Conservation (phyloP, 2,329 filamentous ascomycete genomes). For the Lachnellula occidentalis region DNA sequence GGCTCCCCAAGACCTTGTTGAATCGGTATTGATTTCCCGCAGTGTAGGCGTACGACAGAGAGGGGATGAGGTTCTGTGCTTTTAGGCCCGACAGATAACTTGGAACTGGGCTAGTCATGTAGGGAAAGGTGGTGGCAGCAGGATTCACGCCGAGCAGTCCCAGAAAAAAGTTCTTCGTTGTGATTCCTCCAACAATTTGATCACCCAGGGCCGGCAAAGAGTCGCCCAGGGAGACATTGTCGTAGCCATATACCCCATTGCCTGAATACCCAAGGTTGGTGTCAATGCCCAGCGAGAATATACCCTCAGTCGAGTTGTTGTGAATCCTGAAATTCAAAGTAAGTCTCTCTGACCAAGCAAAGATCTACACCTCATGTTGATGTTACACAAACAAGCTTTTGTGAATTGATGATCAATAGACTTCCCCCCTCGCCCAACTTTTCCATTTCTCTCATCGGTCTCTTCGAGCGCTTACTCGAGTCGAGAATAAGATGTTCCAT, state of each 20-base stretch:
- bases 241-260: conserved; percentile 21
- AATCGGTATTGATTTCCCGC: conserved; percentile 37
- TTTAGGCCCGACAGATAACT: conserved; percentile 36
- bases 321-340: conserved; percentile 10
- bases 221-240: conserved; percentile 18
- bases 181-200: conserved; percentile 29
- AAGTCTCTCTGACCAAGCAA: not conserved
- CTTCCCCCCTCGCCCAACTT: not conserved
- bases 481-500: not conserved
- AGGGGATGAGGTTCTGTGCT: conserved; percentile 34
- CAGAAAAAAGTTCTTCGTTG: conserved; percentile 24
- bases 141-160: conserved; percentile 25
- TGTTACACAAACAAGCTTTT: not conserved
- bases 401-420: no score
- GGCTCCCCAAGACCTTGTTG: conserved; percentile 17
- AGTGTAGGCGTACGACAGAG: conserved; percentile 39
- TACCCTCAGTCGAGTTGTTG: conserved; percentile 10
- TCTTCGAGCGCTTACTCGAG: not conserved
- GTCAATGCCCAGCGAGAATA: conserved; percentile 19
- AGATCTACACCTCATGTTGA: not conserved
- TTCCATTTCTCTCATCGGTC: not conserved
- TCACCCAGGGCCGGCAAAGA: conserved; percentile 12
- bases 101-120: conserved; percentile 15
- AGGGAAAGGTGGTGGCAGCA: conserved; percentile 17
- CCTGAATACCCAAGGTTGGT: conserved; percentile 12